Conservation (phyloP, 495 filamentous ascomycete species). For the Cetradonia linearis region DNA sequence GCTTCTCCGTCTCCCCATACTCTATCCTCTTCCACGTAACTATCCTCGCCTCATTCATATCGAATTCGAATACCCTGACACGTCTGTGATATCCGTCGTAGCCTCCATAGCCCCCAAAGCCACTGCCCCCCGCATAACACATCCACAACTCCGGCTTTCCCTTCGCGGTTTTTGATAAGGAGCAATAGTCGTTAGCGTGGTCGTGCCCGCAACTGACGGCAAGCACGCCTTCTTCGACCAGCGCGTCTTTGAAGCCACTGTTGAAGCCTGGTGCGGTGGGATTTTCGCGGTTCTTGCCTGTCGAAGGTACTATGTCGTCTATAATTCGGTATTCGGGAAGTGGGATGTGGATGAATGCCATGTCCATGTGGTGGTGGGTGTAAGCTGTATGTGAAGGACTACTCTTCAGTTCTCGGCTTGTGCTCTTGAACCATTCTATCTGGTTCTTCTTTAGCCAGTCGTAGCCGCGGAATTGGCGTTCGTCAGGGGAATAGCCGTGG, state of each 20-base stretch:
- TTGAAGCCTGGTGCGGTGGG: constrained; percentile 84
- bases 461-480: constrained; percentile 74
- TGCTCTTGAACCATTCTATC: constrained; percentile 85
- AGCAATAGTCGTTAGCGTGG: constrained; percentile 94
- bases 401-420: constrained; percentile 55
- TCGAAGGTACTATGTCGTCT: constrained; percentile 37
- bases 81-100: constrained; percentile 76
- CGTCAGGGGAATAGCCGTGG: constrained; percentile 85
- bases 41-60: constrained; percentile 77
- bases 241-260: constrained; percentile 73
- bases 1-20: constrained; percentile 60
- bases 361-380: constrained; percentile 83
- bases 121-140: constrained; percentile 86
- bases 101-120: constrained; percentile 90
- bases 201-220: constrained; percentile 92
- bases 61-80: constrained; percentile 82
- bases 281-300: constrained; percentile 61
- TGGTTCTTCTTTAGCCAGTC: constrained; percentile 93
- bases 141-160: constrained; percentile 78
- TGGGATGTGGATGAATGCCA: constrained; percentile 96
- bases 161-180: constrained; percentile 45
- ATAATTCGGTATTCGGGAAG: constrained; percentile 68
- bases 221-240: constrained; percentile 71
- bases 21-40: constrained; percentile 89
- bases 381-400: constrained; percentile 63